phyloP scores from a whole-genome alignment of 1,284 basidiomycete species.

The Ceratobasidium sp. region DNA sequence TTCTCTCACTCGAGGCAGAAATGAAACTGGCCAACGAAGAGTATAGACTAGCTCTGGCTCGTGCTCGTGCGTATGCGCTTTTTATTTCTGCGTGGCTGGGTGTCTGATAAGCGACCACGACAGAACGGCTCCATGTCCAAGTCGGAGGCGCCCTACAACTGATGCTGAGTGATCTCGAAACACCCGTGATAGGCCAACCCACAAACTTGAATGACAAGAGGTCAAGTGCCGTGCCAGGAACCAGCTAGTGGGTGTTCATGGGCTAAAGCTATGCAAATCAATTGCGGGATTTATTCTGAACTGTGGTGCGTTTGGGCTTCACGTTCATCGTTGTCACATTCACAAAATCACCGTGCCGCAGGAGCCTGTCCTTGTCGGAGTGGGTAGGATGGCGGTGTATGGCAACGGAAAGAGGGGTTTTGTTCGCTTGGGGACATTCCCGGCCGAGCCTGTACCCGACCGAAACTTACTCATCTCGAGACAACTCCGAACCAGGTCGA shows the following conservation, averaged over 20 bases:
- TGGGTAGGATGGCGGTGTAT: not conserved
- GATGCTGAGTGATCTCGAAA: conserved; percentile 38
- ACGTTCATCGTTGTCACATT: not conserved
- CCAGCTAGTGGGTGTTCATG: not conserved
- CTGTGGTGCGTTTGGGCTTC: conserved; percentile 6
- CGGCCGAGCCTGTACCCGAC: not conserved
- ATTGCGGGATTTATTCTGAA: not conserved
- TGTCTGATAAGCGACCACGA: not conserved
- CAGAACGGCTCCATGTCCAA: conserved; percentile 32
- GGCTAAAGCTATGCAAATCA: not conserved
- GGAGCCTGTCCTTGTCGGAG: not conserved
- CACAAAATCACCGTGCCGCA: not conserved
- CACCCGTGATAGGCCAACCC: not conserved
- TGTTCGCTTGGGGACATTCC: not conserved
- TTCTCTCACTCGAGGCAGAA: conserved; percentile 68
- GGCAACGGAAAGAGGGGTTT: not conserved
- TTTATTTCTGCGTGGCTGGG: not conserved
- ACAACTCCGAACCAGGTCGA: not conserved
- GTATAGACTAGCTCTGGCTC: conserved; percentile 69
- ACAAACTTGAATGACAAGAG: conserved; percentile 17
- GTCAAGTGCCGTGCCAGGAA: not conserved
- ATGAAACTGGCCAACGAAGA: conserved; percentile 74
- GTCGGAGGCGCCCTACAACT: conserved; percentile 28
- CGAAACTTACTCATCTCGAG: not conserved
- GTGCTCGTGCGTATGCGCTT: conserved; percentile 63